phyloP scores from a whole-genome alignment of 2,329 filamentous ascomycete genomes.

The Chaetomiaceae sp. region DNA sequence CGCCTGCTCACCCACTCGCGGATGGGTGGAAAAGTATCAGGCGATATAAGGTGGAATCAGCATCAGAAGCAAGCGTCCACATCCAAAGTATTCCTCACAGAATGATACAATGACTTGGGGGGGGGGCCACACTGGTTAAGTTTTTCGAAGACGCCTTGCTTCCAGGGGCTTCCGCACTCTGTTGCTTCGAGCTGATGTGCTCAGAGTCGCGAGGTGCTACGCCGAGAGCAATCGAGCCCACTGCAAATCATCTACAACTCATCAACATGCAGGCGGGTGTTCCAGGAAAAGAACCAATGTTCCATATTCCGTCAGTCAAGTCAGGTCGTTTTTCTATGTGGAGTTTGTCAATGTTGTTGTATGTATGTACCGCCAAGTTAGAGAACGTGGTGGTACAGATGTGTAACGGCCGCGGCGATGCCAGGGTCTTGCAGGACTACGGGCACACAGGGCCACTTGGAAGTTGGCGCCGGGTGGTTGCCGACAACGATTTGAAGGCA shows the following conservation, averaged over 20 bases:
- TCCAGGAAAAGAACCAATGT: conserved; percentile 2
- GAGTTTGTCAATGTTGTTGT: conserved; percentile 2
- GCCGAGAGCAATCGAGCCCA: background rate
- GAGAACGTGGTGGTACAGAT: background rate
- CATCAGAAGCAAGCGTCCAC: background rate
- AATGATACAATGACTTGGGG: no score
- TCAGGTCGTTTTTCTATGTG: background rate
- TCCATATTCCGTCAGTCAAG: background rate
- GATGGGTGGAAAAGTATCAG: background rate
- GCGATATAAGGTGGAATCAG: background rate
- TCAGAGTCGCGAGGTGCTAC: background rate
- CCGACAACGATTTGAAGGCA: background rate
- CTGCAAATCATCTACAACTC: background rate
- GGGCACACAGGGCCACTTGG: background rate
- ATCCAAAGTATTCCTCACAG: no score
- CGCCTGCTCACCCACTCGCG: background rate
- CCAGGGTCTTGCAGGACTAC: background rate
- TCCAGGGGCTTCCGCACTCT: background rate
- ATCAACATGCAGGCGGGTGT: background rate
- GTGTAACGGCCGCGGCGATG: conserved; percentile 1
- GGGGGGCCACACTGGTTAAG: no score
- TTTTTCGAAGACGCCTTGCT: background rate
- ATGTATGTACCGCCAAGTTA: background rate
- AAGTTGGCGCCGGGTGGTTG: background rate
- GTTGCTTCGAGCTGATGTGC: background rate